Base-by-base conservation (phyloP, 2,329 filamentous ascomycete species). In the Fusarium scirpi region DNA sequence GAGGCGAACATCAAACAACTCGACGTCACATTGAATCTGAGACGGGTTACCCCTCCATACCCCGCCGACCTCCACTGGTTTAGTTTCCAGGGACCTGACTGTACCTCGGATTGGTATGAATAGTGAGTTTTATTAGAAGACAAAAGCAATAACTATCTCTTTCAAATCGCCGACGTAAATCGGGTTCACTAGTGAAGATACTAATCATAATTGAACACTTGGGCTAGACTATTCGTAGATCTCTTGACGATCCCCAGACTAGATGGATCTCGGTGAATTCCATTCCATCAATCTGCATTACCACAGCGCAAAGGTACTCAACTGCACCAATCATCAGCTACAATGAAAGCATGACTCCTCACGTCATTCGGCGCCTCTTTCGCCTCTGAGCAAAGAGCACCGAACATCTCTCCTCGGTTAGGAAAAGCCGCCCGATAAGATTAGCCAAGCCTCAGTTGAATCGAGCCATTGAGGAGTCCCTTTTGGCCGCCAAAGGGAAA, bases 311-410 rank as follows among this genome's bases (percentile, higher is more conserved):
- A 65, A 48, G 52, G 38, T 56, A 62, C 24, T 29, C 24, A n/a
- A 52, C 58, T 67, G 52, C 55, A 44, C 59, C 68, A 65, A 69
- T 60, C 67, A 61, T 10, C 22, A 65, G 24, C 43, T 60, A 38
- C 41, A 24, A n/a, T 48, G 41, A n/a, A 38, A 41, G 47, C 29
- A 55, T 48, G 55, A 61, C 58, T 48, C 58, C 53, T 49, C 54
- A 73, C 70, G 71, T 70, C 71, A 72, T 70, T 43, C 54, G 30
- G 49, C 65, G 49, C 62, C 32, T 44, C 52, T 25, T 54, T 67
- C 43, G 32, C 38, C 56, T 54, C 47, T 44, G 54, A 54, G 16
- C 27, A 67, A 58, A 55, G 24, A 16, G 56, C 54, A 65, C 60
- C 32, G 45, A 53, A 58, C 46, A 52, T 47, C 52, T 47, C 64